phyloP scores from a whole-genome alignment of 495 filamentous ascomycete genomes.

The Aspergillus ellipticus region DNA sequence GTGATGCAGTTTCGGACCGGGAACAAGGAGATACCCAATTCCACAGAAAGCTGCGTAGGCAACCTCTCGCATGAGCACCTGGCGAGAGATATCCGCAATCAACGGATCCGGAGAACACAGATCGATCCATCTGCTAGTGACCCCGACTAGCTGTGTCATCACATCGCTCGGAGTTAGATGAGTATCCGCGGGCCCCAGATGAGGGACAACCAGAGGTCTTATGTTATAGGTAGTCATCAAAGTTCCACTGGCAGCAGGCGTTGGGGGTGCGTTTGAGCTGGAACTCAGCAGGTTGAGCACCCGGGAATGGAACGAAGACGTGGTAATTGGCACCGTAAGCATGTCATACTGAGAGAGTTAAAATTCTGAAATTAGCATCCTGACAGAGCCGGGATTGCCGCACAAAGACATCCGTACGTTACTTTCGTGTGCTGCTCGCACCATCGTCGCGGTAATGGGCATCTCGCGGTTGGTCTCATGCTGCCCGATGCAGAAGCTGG shows the following conservation, averaged over 20 bases:
- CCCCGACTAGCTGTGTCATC: slow-evolving; percentile 66
- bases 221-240: slow-evolving; percentile 35
- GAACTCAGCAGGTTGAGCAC: slow-evolving; percentile 56
- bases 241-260: slow-evolving; percentile 32
- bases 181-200: slow-evolving; percentile 70
- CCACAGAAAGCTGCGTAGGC: slow-evolving; percentile 95
- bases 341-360: slow-evolving; percentile 73
- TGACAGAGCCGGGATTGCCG: background rate
- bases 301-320: slow-evolving; percentile 71
- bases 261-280: slow-evolving; percentile 11
- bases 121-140: slow-evolving; percentile 86
- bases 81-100: slow-evolving; percentile 76
- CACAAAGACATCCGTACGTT: slow-evolving; percentile 33
- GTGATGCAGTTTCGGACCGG: slow-evolving; percentile 62
- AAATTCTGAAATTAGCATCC: background rate
- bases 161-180: slow-evolving; percentile 66
- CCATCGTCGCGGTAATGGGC: slow-evolving; percentile 58
- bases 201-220: slow-evolving; percentile 57
- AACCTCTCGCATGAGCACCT: slow-evolving; percentile 85
- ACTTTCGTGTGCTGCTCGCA: slow-evolving; percentile 63
- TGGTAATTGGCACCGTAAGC: slow-evolving; percentile 87
- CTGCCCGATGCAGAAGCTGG: slow-evolving; percentile 76
- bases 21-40: slow-evolving; percentile 74
- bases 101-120: slow-evolving; percentile 77
- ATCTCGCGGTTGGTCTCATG: slow-evolving; percentile 67